Base-by-base conservation (phyloP, 176 grass and related monocot genomes). In the Rhynchospora pubera region DNA sequence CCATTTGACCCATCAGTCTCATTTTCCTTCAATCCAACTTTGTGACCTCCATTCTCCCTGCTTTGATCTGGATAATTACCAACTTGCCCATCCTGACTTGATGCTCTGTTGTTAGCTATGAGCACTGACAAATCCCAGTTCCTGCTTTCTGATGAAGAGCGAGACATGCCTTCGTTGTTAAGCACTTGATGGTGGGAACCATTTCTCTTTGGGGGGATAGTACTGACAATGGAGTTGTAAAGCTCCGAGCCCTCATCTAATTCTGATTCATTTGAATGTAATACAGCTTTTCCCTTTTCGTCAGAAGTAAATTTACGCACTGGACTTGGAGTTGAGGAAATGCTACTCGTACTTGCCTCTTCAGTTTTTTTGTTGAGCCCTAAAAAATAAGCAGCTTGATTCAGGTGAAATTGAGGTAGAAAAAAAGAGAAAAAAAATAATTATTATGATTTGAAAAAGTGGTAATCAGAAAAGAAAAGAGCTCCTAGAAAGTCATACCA, bases 151-250 rank as follows among this genome's bases (percentile, higher is more conserved):
- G 61, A 82, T 10, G 79, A 66, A 82, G 79, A 67, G 1, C 0
- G 59, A 52, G 45, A 82, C 22, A 67, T 55, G 15, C 14, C n/a
- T 15, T 82, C 44, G 9, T 28, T 66, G 16, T 2, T 21, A 45
- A 11, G 19, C 30, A 64, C 24, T 22, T 65, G n/a, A n/a, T n/a
- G 6, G 57, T 61, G 30, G 24, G 21, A 30, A 82, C 5, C 23
- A 51, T 65, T 82, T 65, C 79, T 65, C 58, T 82, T 82, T 65
- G 59, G 59, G 15, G 16, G 61, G 43, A 44, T 24, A 30, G 60
- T 50, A 65, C 11, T 82, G 56, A 82, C 79, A 82, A 82, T 82
- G 45, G 59, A 82, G 47, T 67, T 19, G 59, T 82, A 82, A 42
- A 82, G 59, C 1, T 51, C 28, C 62, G 65, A 43, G 46, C 61